Base-by-base conservation (phyloP, 257 asterid species). In the Schizonepeta tenuifolia region DNA sequence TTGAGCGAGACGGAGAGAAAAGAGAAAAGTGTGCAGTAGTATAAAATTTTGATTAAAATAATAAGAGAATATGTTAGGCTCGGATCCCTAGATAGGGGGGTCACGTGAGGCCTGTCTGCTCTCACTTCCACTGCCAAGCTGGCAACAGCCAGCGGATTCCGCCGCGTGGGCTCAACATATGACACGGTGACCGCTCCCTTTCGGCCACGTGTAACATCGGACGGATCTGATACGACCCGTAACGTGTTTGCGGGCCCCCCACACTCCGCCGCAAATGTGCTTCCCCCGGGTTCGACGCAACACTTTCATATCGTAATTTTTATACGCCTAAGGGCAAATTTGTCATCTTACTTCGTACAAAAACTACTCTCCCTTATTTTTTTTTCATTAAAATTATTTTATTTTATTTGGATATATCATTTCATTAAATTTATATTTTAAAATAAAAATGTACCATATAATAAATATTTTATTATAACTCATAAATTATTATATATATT, bases 91-190 rank as follows among this genome's bases (percentile, higher is more conserved):
- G 67, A 71, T 67, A 20, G 38, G 26, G 38, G 26, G 36, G 74
- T 78, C 90, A 84, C 87, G 92, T 83, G 92, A 85, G 76, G 6
- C 4, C 28, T 75, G 84, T 81, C 82, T 67, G 50, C 73, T 51
- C 20, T 20, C 67, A 47, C 71, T 58, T 22, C 65, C 26, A 46
- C 20, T 72, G 79, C 85, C 83, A 21, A 75, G 83, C 85, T 84
- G 92, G 86, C 82, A 72, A 33, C 72, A 59, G 50, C 79, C 62
- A 7, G 62, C 65, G 14, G 62, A 63, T 77, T 81, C 77, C 63
- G 14, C 78, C 81, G 80, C 59, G 92, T 89, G 90, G 87, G 88
- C 66, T 76, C 90, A 76, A 67, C 46, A 7, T 0, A 10, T 13
- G 36, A 40, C 54, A 63, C 70, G 9, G 7, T 3, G 14, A 14